phyloP scores from a whole-genome alignment of 169 alveolate species.

The Eimeria acervulina region DNA sequence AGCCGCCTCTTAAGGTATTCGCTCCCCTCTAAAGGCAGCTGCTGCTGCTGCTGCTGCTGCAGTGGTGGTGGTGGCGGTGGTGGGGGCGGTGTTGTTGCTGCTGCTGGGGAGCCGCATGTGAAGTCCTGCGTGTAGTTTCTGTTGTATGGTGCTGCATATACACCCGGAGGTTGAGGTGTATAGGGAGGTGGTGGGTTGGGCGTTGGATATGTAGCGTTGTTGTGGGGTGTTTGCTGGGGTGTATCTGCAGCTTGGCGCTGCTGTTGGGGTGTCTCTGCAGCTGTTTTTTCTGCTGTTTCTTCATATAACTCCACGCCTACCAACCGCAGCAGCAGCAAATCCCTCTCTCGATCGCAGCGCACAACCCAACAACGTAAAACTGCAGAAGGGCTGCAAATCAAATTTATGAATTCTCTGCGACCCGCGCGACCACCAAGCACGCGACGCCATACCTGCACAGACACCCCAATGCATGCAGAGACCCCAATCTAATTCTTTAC shows the following conservation, averaged over 20 bases:
- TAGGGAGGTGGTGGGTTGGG: no score
- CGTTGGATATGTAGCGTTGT: not conserved
- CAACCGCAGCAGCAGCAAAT: conserved; percentile 68
- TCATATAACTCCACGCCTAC: conserved; percentile 65
- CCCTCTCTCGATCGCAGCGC: conserved; percentile 66
- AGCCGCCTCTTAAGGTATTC: conserved; percentile 31
- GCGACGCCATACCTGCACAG: conserved; percentile 16
- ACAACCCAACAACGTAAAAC: conserved; percentile 77
- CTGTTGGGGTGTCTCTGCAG: no score
- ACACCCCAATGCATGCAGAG: not conserved
- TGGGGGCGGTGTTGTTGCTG: no score
- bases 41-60: not conserved
- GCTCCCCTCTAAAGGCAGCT: not conserved
- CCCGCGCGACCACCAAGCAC: conserved; percentile 22
- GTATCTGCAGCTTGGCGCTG: no score
- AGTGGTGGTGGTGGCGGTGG: not conserved
- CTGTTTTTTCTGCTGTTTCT: no score
- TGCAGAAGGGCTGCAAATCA: not conserved
- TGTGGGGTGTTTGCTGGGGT: not conserved
- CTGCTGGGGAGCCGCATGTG: not conserved
- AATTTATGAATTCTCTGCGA: conserved; percentile 3
- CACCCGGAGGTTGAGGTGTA: not conserved
- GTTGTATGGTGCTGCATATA: not conserved
- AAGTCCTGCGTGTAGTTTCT: not conserved
- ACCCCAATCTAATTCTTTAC: no score